Base-by-base conservation (phyloP, 2,329 filamentous ascomycete species). In the Rutstroemia sp. region DNA sequence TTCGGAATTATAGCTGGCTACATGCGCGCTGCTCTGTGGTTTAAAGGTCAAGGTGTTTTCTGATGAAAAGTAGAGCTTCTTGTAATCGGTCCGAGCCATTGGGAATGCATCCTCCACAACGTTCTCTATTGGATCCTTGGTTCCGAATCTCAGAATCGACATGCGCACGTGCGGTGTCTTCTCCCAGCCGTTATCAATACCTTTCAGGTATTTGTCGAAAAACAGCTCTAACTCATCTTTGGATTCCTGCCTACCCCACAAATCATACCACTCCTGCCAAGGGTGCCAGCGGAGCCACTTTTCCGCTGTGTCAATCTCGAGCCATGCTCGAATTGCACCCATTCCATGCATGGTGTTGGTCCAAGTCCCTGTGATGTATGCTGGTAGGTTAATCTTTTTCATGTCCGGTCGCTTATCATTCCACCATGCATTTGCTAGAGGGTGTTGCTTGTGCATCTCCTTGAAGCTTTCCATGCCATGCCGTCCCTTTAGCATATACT, bases 161-260 rank as follows among this genome's bases (percentile, higher is more conserved):
- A 70, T 74, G 5, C 76, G 71, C 1, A 79, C 73, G 30, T 67
- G 67, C 0, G 76, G 74, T 0, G 75, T 79, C 45, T 71, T 67
- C 58, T 77, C 73, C 75, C 74, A 79, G 16, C 64, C 73, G 53
- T 79, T 79, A 0, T 74, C 57, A 0, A 67, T 65, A 0, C 67
- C 72, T 34, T 73, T 75, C 16, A 78, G 66, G 56, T 74, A 80
- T 2, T 62, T 64, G 52, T 79, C 76, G 54, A 79, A 79, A 65
- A 76, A 79, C 0, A 59, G 55, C 6, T 66, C 58, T 0, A 78
- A 67, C 52, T 78, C 74, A 1, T 70, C 64, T 10, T 63, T 66
- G 2, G 68, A 65, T 23, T 72, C 63, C 0, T 63, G 61, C 8
- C 65, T 67, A 18, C 37, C 38, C 57, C 71, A 77, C 2, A 77